phyloP scores from a whole-genome alignment of 2,329 filamentous ascomycete genomes.

The Colletotrichum spinosum region DNA sequence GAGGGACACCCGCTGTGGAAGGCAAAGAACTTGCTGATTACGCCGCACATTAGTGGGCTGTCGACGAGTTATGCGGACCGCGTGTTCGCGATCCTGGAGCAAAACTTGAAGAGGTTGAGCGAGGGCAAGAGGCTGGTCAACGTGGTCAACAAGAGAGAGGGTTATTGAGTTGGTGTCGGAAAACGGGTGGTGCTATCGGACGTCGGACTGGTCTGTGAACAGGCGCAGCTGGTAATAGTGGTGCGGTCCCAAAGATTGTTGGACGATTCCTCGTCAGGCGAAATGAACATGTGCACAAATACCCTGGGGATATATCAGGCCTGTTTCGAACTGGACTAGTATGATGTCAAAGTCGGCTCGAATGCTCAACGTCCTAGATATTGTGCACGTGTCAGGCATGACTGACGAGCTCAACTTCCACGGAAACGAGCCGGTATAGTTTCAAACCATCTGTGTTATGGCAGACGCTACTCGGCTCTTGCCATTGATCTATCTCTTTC shows the following conservation, averaged over 20 bases:
- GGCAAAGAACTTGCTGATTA: conserved; percentile 75
- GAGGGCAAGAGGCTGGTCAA: conserved; percentile 54
- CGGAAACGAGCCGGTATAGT: conserved; percentile 21
- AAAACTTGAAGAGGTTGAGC: conserved; percentile 53
- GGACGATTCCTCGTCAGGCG: too few species aligned
- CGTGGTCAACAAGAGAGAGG: conserved; percentile 49
- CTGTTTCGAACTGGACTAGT: too few species aligned
- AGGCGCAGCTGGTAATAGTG: too few species aligned
- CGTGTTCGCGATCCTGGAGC: conserved; percentile 54
- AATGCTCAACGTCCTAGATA: neutral
- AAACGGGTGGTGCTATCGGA: neutral
- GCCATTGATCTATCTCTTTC: conserved; percentile 63
- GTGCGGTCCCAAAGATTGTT: too few species aligned
- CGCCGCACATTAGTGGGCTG: conserved; percentile 60
- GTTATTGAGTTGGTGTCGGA: conserved; percentile 11
- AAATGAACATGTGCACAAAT: too few species aligned
- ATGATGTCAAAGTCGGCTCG: too few species aligned
- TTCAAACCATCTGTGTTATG: conserved; percentile 38
- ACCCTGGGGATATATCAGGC: too few species aligned
- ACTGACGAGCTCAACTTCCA: conserved; percentile 24
- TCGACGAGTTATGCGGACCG: conserved; percentile 55
- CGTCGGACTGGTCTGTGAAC: too few species aligned
- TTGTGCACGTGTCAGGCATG: conserved; percentile 30
- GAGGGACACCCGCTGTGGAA: conserved; percentile 76
- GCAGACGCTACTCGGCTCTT: conserved; percentile 64